Evolutionary conservation across 1,139 yeast species (phyloP).

Genomic region (Geotrichum cucujoidarum): DNA sequence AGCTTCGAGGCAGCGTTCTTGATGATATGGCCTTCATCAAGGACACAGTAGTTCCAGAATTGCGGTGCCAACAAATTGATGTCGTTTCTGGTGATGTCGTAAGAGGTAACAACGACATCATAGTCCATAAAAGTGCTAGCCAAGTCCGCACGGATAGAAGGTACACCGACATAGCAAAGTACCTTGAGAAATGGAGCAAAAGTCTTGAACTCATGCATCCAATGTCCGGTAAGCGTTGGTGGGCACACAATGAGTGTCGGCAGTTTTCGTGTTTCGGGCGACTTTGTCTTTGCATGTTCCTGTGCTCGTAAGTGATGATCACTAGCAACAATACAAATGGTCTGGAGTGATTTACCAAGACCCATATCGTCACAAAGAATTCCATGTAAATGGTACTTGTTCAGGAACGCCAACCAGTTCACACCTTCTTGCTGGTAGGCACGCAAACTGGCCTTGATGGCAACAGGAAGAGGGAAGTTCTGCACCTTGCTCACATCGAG

Average conservation of each 20-base stretch:
- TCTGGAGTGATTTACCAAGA: conserved; percentile 92
- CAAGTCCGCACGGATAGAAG: conserved; percentile 60
- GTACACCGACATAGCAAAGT: conserved; percentile 88
- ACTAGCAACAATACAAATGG: conserved; percentile 93
- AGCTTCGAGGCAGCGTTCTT: conserved; percentile 86
- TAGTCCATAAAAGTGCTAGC: conserved; percentile 51
- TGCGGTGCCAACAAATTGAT: conserved; percentile 54
- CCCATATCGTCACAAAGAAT: conserved; percentile 99
- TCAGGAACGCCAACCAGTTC: conserved; percentile 94
- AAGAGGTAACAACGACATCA: conserved; percentile 89
- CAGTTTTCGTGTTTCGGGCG: conserved; percentile 65
- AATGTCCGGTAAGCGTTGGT: conserved; percentile 95
- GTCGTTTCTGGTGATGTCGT: conserved; percentile 94
- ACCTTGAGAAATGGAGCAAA: conserved; percentile 86
- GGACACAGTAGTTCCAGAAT: conserved; percentile 87
- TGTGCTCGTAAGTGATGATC: conserved; percentile 85
- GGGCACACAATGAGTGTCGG: conserved; percentile 93
- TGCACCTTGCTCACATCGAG: conserved; percentile 94
- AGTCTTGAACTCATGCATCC: conserved; percentile 92
- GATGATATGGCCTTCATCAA: conserved; percentile 97
- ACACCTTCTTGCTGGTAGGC: conserved; percentile 98
- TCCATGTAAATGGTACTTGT: conserved; percentile 93
- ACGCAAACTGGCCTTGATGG: conserved; percentile 87
- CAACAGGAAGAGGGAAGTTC: conserved; percentile 82
- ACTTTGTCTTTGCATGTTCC: conserved; percentile 52